Conservation (phyloP, 176 grass and related monocot species). For the Neostapfia colusana region DNA sequence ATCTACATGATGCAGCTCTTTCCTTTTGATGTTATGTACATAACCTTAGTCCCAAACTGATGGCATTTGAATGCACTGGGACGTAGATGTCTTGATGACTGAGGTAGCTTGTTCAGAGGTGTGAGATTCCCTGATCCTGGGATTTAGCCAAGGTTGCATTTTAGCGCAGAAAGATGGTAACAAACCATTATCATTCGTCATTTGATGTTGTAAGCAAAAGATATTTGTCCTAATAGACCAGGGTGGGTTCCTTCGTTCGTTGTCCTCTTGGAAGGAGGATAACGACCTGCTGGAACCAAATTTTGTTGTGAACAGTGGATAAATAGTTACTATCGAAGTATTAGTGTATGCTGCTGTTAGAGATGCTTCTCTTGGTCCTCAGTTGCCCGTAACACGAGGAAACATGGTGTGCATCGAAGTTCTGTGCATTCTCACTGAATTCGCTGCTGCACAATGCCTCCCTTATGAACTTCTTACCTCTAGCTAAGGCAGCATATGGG, state of each 20-base stretch:
- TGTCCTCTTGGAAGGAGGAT: conserved; percentile 11
- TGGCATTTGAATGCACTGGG: conserved; percentile 1
- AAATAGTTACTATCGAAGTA: conserved; percentile 13
- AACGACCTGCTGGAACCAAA: conserved; percentile 22
- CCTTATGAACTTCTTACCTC: not conserved
- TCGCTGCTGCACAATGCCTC: no score
- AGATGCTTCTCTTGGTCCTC: not conserved
- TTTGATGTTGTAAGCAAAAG: not conserved
- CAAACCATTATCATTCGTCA: conserved; percentile 30
- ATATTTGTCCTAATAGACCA: conserved; percentile 21
- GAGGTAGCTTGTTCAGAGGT: conserved; percentile 11
- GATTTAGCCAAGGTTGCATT: conserved; percentile 9
- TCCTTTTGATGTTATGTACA: conserved; percentile 32
- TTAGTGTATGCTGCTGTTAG: not conserved
- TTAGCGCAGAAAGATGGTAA: conserved; percentile 33
- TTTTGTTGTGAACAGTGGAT: conserved; percentile 40
- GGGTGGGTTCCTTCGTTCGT: not conserved
- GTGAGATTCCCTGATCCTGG: not conserved
- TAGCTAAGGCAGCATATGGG: not conserved
- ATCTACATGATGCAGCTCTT: not conserved
- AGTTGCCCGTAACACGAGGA: not conserved
- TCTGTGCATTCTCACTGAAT: not conserved
- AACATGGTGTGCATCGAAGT: no score
- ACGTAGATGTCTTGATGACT: not conserved
- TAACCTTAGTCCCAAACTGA: conserved; percentile 36